These are phyloP conservation scores for Gossypium rotundifolium DNA, from an alignment of 345 rosid genomes.

Conservation along the genomic window DNA sequence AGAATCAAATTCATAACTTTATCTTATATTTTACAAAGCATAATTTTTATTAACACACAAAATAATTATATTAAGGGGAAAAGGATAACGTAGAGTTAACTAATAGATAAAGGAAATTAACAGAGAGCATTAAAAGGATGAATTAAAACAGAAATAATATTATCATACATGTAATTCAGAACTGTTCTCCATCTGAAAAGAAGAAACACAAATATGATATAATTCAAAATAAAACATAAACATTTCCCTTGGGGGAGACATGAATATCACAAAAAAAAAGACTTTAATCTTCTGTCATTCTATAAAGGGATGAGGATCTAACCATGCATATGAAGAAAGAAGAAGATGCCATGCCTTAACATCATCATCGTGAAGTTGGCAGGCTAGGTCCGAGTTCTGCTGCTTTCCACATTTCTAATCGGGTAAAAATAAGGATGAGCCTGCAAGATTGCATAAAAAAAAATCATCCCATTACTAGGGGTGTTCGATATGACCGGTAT, in stretches of 20 bases:
- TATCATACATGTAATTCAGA: background rate
- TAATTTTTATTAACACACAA: too few species aligned
- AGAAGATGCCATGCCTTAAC: slow-evolving; percentile 8
- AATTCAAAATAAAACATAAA: background rate
- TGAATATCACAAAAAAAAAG: background rate
- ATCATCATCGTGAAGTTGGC: slow-evolving; percentile 13
- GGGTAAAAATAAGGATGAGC: slow-evolving; percentile 87
- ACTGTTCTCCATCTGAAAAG: too few species aligned
- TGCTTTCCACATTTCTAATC: slow-evolving; percentile 81
- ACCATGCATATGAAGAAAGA: slow-evolving; percentile 1
- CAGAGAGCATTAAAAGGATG: background rate
- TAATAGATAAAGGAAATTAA: too few species aligned
- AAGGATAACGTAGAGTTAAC: too few species aligned
- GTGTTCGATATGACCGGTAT: too few species aligned
- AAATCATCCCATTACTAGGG: background rate
- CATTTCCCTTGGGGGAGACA: background rate
- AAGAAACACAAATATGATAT: background rate
- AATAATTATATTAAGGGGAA: too few species aligned
- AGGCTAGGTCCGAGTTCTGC: slow-evolving; percentile 49
- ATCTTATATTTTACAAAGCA: too few species aligned
- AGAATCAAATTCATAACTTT: too few species aligned
- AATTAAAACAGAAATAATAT: background rate
- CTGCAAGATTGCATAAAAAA: slow-evolving; percentile 33
- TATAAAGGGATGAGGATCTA: background rate
- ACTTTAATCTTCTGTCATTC: slow-evolving; percentile 9